Percentiles rank a stretch among this genome's conserved stretches.
phyloP scores from a whole-genome alignment of 129 eudicot species.

The Flaveria brownii region DNA sequence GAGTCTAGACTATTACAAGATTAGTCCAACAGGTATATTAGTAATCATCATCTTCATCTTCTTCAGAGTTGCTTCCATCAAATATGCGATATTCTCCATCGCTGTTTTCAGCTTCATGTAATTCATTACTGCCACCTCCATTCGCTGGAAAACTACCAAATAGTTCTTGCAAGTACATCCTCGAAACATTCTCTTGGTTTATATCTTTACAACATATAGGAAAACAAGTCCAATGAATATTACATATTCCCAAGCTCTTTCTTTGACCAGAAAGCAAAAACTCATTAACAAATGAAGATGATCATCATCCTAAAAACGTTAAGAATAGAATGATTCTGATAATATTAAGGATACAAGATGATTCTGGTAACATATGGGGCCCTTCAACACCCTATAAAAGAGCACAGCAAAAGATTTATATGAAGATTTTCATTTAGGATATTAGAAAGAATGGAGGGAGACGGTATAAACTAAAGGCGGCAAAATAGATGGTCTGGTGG shows the following conservation, averaged over 20 bases:
- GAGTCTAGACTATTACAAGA: too few relatives aligned
- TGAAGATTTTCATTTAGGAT: neutral
- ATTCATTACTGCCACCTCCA: constrained; percentile 40
- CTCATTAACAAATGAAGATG: neutral
- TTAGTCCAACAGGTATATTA: constrained; percentile 9
- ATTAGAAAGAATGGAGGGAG: too few relatives aligned
- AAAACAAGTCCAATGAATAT: constrained; percentile 15
- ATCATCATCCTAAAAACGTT: neutral
- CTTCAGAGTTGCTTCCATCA: constrained; percentile 59
- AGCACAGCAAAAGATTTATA: neutral
- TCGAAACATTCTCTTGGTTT: constrained; percentile 63
- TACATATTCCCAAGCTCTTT: constrained; percentile 3
- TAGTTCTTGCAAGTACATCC: constrained; percentile 77
- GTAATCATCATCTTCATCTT: constrained; percentile 42
- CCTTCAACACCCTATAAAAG: constrained; percentile 56
- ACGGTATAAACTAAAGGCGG: neutral
- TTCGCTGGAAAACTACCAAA: constrained; percentile 70
- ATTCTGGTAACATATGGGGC: constrained; percentile 41
- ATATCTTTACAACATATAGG: constrained; percentile 55
- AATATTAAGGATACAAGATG: constrained; percentile 63
- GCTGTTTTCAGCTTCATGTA: constrained; percentile 48
- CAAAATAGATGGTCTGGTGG: neutral
- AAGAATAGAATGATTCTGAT: neutral
- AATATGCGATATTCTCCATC: constrained; percentile 73
- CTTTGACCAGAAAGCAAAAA: neutral